Base-by-base conservation (phyloP, 495 filamentous ascomycete species). In the Tuber umbilicatum region DNA sequence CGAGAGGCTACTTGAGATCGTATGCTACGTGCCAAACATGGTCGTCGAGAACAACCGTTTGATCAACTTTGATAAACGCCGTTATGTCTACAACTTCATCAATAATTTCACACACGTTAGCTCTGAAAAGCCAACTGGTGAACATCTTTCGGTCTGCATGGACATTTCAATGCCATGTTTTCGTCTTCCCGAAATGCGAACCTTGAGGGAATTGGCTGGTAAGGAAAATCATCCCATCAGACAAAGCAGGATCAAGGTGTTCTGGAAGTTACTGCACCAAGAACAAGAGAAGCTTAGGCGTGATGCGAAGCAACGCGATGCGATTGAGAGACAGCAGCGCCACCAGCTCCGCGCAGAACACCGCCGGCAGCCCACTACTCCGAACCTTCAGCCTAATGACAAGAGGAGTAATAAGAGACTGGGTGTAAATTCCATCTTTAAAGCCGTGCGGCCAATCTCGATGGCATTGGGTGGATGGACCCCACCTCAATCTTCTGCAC, bases 21-120 rank as follows among this genome's bases (percentile, higher is more conserved):
- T 83, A 70, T 83, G 82, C 55, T 83, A 82, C 47, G 82, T 83
- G 38, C 82, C 82, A 9, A 83, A 83, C 68, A 83, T 83, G 82
- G 79, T 83, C 21, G 82, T 83, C 37, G 82, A 83, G 35, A 83
- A 83, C 42, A 82, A 83, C 43, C 82, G 82, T 60, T 76, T 83
- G 39, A 83, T 83, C 37, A 83, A 83, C 42, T 83, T 83, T 69
- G 82, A 83, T 69, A 83, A 83, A 72, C 75, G 82, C 23, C 82
- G 82, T 41, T 83, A 82, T 60, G 82, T 83, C 42, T 83, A 83
- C 72, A 83, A 83, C 70, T 82, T 83, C 41, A 79, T 83, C 69
- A 80, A 83, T 72, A 83, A 83, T 55, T 83, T 83, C 39, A 83
- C 82, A n/a, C 78, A 82, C 35, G 68, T 78, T 42, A 73, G 69